Conservation (phyloP, 257 asterid genomes). For the Echites panduratus region DNA sequence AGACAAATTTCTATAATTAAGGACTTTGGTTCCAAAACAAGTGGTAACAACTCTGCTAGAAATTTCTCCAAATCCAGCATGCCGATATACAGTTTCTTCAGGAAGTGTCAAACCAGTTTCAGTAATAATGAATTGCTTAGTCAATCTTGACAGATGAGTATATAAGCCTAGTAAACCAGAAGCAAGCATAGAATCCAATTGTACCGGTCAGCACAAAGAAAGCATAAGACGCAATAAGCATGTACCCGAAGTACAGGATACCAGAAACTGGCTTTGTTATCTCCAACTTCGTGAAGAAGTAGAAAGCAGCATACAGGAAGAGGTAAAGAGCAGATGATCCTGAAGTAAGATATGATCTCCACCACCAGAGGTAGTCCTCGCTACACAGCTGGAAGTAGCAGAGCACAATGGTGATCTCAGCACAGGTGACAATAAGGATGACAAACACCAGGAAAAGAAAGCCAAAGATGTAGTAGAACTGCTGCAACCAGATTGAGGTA, state of each 20-base stretch:
- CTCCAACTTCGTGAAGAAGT: conserved; percentile 85
- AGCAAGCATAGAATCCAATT: conserved; percentile 76
- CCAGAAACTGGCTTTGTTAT: conserved; percentile 84
- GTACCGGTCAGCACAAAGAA: conserved; percentile 89
- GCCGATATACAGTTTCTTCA: conserved; percentile 3
- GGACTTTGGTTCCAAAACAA: background rate
- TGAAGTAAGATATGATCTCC: conserved; percentile 83
- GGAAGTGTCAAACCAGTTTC: conserved; percentile 9
- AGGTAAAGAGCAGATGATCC: conserved; percentile 82
- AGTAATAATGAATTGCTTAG: conserved; percentile 13
- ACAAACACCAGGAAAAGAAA: conserved; percentile 73
- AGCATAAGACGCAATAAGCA: conserved; percentile 76
- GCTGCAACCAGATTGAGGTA: conserved; percentile 88
- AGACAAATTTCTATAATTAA: conserved; percentile 17
- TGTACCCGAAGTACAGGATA: conserved; percentile 72
- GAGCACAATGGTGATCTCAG: conserved; percentile 79
- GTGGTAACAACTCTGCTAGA: background rate
- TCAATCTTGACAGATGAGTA: conserved; percentile 92
- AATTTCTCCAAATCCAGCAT: background rate
- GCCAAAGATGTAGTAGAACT: conserved; percentile 85
- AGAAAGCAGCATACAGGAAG: conserved; percentile 72
- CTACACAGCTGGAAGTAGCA: conserved; percentile 96
- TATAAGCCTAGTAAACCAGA: conserved; percentile 90
- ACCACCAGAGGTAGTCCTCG: conserved; percentile 94
- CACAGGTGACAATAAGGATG: conserved; percentile 78